These are phyloP conservation scores for Colletotrichum lentis DNA, from an alignment of 2,329 filamentous ascomycete genomes.

Conservation along the genomic window DNA sequence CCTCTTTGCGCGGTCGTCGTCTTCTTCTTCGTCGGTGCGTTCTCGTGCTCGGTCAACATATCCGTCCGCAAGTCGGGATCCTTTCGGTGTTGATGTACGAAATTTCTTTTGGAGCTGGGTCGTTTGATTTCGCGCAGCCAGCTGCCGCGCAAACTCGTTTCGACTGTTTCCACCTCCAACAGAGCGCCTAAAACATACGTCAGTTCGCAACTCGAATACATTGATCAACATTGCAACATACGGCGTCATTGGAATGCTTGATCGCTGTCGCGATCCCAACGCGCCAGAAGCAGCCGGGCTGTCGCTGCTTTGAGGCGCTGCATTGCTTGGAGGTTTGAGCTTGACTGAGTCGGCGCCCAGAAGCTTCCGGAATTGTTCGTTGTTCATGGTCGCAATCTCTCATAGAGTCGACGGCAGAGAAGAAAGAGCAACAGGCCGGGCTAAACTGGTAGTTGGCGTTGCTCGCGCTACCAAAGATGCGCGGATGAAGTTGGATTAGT, in stretches of 20 bases:
- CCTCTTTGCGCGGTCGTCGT: conserved; percentile 66
- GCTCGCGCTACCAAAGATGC: not conserved
- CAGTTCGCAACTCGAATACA: conserved; percentile 33
- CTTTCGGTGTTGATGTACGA: conserved; percentile 82
- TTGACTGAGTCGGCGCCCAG: conserved; percentile 62
- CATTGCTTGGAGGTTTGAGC: conserved; percentile 54
- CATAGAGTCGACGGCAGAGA: not conserved
- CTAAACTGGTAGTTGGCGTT: conserved; percentile 1
- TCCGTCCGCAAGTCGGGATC: conserved; percentile 78
- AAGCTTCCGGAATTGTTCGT: conserved; percentile 89
- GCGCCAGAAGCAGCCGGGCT: conserved; percentile 48
- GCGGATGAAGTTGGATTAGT: conserved; percentile 8
- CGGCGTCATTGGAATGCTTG: conserved; percentile 95
- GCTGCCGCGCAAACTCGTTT: conserved; percentile 82
- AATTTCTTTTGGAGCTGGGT: conserved; percentile 73
- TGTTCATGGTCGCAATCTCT: conserved; percentile 74
- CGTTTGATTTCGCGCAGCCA: conserved; percentile 74
- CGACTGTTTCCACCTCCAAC: conserved; percentile 61
- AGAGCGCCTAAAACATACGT: conserved; percentile 64
- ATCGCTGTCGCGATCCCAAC: conserved; percentile 79
- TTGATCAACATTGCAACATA: conserved; percentile 54
- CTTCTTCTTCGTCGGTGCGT: conserved; percentile 62
- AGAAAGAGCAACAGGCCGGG: not conserved
- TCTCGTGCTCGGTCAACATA: conserved; percentile 83
- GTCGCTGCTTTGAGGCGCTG: conserved; percentile 50